Conservation (phyloP, 176 grass and related monocot genomes). For the Eragrostis curvula region DNA sequence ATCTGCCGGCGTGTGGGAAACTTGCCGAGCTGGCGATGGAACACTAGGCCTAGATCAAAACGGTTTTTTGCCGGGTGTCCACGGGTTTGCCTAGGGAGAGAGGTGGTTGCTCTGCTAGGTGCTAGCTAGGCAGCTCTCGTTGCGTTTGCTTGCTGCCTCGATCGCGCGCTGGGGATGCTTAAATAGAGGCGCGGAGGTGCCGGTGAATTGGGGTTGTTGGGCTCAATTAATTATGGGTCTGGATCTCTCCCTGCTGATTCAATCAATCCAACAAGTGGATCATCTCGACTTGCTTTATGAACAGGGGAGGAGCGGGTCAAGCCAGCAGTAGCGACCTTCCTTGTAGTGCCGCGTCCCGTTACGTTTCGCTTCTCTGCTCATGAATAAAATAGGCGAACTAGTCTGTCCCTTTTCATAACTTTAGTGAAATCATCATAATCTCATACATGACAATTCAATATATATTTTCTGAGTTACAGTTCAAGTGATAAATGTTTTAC, state of each 20-base stretch:
- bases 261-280: not conserved
- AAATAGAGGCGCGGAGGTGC: slow-evolving; percentile 18
- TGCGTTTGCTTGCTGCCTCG: not conserved
- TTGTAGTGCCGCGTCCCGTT: not conserved
- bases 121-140: not conserved
- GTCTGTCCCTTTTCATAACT: no score
- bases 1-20: no score
- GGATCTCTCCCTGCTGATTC: not conserved
- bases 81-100: no score
- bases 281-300: no score
- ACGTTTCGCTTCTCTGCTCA: not conserved
- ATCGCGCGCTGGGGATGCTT: slow-evolving; percentile 3
- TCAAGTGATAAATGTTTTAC: no score
- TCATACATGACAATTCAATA: no score
- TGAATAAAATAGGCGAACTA: no score
- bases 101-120: no score
- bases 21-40: not conserved
- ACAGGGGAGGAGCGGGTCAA: not conserved
- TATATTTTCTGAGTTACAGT: no score
- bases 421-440: no score
- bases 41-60: no score
- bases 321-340: not conserved
- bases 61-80: no score
- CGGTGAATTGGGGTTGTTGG: not conserved
- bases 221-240: not conserved